Conservation (phyloP, 2,329 filamentous ascomycete genomes). For the Verticillium tricorpus region DNA sequence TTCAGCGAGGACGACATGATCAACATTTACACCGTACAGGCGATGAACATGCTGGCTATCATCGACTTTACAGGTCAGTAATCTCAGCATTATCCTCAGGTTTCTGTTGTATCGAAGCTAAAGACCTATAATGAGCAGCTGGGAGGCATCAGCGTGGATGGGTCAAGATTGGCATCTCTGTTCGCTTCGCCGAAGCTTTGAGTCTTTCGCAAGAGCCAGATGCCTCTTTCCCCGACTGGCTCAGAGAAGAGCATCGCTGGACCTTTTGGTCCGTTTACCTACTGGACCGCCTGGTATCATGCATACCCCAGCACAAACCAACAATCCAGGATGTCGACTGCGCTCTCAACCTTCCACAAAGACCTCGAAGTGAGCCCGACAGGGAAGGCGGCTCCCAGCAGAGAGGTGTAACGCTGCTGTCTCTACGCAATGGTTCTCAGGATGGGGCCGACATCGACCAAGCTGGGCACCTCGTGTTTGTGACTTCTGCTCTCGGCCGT, state of each 20-base stretch:
- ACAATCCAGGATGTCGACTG: background rate
- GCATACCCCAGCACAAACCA: background rate
- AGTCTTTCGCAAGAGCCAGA: background rate
- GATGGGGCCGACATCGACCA: background rate
- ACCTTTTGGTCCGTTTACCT: background rate
- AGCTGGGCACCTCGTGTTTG: background rate
- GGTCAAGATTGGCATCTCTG: background rate
- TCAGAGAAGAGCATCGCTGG: background rate
- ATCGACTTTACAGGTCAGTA: background rate
- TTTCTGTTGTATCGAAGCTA: too few species aligned
- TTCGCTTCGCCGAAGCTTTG: background rate
- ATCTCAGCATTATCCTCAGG: background rate
- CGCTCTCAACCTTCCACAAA: background rate
- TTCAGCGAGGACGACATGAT: background rate
- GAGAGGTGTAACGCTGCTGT: background rate
- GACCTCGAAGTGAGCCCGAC: background rate
- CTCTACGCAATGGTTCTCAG: background rate
- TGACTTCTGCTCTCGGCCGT: background rate
- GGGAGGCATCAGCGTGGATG: background rate
- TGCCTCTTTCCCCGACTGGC: background rate
- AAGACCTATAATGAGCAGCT: background rate
- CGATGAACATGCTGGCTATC: background rate
- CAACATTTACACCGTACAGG: background rate
- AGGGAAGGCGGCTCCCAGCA: too few species aligned
- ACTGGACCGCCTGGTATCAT: background rate